Percentiles rank a stretch among this genome's conserved stretches.
These are phyloP conservation scores for Neoboletus subvelutipes DNA, from an alignment of 768 basidiomycete genomes.

Conservation along the genomic window DNA sequence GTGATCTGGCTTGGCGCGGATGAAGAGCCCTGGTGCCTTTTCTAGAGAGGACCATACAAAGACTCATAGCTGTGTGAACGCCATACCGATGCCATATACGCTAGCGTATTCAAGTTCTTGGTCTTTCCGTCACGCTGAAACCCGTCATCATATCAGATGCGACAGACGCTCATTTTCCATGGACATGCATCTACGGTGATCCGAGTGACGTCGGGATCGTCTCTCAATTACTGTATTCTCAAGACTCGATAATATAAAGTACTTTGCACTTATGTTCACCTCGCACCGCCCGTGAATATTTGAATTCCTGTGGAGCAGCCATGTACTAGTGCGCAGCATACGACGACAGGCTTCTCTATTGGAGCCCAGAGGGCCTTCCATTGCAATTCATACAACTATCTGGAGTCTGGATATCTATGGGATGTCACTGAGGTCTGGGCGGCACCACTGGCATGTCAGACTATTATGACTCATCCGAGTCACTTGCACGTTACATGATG, in stretches of 20 bases:
- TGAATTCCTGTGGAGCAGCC: not conserved
- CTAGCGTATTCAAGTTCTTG: not conserved
- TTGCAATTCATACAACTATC: not conserved
- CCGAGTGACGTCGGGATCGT: constrained; percentile 6
- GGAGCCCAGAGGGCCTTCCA: not conserved
- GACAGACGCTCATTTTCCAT: not conserved
- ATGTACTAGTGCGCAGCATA: not conserved
- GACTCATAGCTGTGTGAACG: not conserved
- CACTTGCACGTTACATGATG: not conserved
- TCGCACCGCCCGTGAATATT: not conserved
- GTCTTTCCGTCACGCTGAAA: not conserved
- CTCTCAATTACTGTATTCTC: not conserved
- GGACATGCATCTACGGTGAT: not conserved
- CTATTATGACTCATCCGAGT: not conserved
- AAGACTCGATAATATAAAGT: not conserved
- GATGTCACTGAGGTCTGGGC: not conserved
- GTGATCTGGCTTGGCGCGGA: not conserved
- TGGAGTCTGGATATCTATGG: not conserved
- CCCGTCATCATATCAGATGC: not conserved
- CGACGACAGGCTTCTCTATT: not conserved
- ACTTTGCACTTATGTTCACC: not conserved
- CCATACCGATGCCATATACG: not conserved
- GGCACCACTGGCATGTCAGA: not conserved
- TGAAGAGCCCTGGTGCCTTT: not conserved
- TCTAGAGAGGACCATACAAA: not conserved